These are phyloP conservation scores for Arabis hirsuta DNA, from an alignment of 345 rosid genomes.

Conservation along the genomic window DNA sequence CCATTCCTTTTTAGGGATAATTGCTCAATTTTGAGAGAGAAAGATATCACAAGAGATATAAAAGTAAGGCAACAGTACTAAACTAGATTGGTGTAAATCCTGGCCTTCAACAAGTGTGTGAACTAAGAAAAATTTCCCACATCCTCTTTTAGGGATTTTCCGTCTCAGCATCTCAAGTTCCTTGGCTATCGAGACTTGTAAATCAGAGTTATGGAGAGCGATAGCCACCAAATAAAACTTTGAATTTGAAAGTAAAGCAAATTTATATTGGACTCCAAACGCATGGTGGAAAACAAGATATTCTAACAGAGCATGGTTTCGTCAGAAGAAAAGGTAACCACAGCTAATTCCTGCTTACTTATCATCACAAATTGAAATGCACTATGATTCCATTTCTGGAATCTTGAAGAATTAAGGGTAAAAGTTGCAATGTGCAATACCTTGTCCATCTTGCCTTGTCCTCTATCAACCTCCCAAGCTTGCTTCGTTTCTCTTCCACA, in stretches of 20 bases:
- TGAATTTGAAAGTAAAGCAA: slow-evolving; percentile 12
- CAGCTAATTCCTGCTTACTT: slow-evolving; percentile 28
- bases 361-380: slow-evolving; percentile 20
- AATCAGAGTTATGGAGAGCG: slow-evolving; percentile 36
- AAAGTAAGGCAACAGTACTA: slow-evolving; percentile 39
- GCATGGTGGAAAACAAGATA: slow-evolving; percentile 26
- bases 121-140: slow-evolving; percentile 37
- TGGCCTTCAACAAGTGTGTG: slow-evolving; percentile 44
- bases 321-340: slow-evolving; percentile 17
- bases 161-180: slow-evolving; percentile 37
- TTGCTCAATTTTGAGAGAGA: slow-evolving; percentile 30
- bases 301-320: slow-evolving; percentile 19
- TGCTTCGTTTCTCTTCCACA: slow-evolving; percentile 86
- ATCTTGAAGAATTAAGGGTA: slow-evolving; percentile 17
- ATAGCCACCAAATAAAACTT: slow-evolving; percentile 24
- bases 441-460: slow-evolving; percentile 96
- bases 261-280: slow-evolving; percentile 12
- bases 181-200: slow-evolving; percentile 35
- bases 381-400: slow-evolving; percentile 15
- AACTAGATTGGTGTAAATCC: slow-evolving; percentile 37
- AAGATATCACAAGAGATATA: slow-evolving; percentile 25
- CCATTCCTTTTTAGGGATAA: slow-evolving; percentile 17
- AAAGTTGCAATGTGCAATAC: slow-evolving; percentile 48
- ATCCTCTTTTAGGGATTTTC: slow-evolving; percentile 44
- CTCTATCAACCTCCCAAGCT: slow-evolving; percentile 81